Base-by-base conservation (phyloP, 176 grass and related monocot species). In the Musa schizocarpa region DNA sequence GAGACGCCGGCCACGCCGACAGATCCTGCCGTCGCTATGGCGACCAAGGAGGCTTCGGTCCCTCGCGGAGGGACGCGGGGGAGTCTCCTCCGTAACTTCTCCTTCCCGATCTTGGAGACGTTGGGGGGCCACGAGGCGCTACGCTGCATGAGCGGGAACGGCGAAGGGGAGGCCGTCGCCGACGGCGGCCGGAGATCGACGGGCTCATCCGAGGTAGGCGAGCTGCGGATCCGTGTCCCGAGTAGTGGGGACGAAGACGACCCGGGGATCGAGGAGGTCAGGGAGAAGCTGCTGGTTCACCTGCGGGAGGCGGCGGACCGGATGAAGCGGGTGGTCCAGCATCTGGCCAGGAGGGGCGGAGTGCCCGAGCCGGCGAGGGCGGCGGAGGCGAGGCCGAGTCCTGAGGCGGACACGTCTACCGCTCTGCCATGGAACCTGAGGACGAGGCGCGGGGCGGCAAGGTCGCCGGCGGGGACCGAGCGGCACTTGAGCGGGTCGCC, bases 71-170 rank as follows among this genome's bases (percentile, higher is more conserved):
- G 50, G 69, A 9, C 43, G 69, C 69, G 27, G 43, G 69, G 69
- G 34, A 65, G 63, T 1, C 63, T 65, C 22, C 63, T 65, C 63
- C 11, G 29, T 13, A 25, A 25, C 63, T 27, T 27, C 22, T 84
- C 82, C 63, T 80, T 91, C 80, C 85, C 85, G 69, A 80, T 70
- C 52, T 80, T 91, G 22, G 87, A 91, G 82, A 80, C 85, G 73
- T 91, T 82, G 85, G 82, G 88, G 13, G 85, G 80, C 82, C 79
- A 87, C 61, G 72, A 80, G 24, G 63, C 71, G 54, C 77, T 85
- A 59, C 88, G 88, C 13, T 91, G 53, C 73, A 52, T 52, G 52
- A 68, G 29, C 65, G 67, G 25, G 26, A 69, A 69, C 67, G 54
- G 73, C 54, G 48, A 75, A 24, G 73, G 22, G 17, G 54, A 59